Evolutionary conservation across 441 rosid genomes (phyloP), one percentile per base, ranked within the genome.

Genomic region (Breynia disticha): DNA sequence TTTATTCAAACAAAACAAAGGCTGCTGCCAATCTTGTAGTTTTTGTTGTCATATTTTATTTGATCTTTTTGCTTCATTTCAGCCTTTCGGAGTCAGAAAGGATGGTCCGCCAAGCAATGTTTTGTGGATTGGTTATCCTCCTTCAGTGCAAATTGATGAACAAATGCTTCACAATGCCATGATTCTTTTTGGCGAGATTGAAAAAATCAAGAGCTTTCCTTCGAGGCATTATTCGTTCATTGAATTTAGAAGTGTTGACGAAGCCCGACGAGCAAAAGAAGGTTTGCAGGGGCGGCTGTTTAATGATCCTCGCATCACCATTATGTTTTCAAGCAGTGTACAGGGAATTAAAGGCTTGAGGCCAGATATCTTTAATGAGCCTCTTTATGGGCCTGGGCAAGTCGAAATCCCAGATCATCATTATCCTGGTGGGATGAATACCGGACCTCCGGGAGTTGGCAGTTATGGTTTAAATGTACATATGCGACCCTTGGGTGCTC

Each of bases 171-270:
- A 87, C 68, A 93, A 93, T 78, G 87, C 89, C 21, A 81, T 89
- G 97, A 93, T 93, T 66, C 80, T 89, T 61, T 93, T 87, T 67
- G 99, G 99, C 28, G 99, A 93, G 81, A 93, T 93, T 69, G 97
- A 87, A 80, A 83, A 83, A 66, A 85, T 77, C 35, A 87, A 75
- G 66, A 81, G 96, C 62, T 89, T 80, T 61, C 96, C 95, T 24
- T 70, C 87, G 37, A 87, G 87, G 68, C 67, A 93, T 66, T 89
- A 76, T 67, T 82, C 97, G 37, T 89, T 89, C 71, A 95, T 89
- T 68, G 90, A 87, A 73, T 93, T 93, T 69, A 79, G 99, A 64
- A 93, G 95, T 54, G 77, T 79, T 20, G 96, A 89, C 56, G 97
- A 93, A 80, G 99, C 99, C 60, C 81, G 89, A 47, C 77, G 91